A percentile compares a stretch with the other conserved stretches of the same genome.
These are phyloP conservation scores for Termitomyces sp. DNA, from an alignment of 768 basidiomycete genomes.

Conservation along the genomic window DNA sequence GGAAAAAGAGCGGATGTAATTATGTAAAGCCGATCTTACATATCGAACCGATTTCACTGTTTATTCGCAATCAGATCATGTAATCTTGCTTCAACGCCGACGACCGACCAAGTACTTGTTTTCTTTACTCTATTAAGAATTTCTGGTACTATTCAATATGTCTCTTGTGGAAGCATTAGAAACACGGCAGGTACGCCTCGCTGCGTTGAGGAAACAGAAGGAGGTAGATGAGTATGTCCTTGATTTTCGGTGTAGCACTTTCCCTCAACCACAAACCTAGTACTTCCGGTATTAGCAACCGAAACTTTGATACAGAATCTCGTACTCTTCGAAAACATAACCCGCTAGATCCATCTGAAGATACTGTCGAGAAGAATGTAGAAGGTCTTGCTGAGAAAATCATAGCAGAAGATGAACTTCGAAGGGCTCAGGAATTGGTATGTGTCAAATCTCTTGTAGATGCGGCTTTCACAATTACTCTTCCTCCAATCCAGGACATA, in stretches of 20 bases:
- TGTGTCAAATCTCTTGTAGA: slow-evolving; percentile 17
- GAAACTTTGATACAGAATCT: slow-evolving; percentile 91
- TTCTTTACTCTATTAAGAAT: not conserved
- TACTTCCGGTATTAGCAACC: slow-evolving; percentile 54
- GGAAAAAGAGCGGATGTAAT: not conserved
- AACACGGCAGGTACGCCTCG: slow-evolving; percentile 72
- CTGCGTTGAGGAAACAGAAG: slow-evolving; percentile 73
- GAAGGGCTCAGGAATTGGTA: slow-evolving; percentile 84
- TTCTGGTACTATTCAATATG: slow-evolving; percentile 19
- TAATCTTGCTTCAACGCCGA: not conserved
- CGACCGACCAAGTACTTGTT: not conserved
- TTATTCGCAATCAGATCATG: too few relatives aligned
- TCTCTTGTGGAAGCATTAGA: slow-evolving; percentile 76
- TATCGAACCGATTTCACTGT: not conserved
- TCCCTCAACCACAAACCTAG: slow-evolving; percentile 16
- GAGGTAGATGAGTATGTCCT: slow-evolving; percentile 38
- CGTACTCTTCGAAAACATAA: slow-evolving; percentile 69
- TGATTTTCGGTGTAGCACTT: not conserved
- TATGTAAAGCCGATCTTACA: not conserved
- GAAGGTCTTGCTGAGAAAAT: slow-evolving; percentile 82
- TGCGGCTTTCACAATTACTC: not conserved
- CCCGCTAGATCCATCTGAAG: slow-evolving; percentile 53
- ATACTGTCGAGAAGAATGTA: slow-evolving; percentile 86
- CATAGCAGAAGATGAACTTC: slow-evolving; percentile 81
- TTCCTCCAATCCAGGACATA: slow-evolving; percentile 56